Evolutionary conservation across 257 asterid species (phyloP).

Genomic region (Nicotiana undulata): DNA sequence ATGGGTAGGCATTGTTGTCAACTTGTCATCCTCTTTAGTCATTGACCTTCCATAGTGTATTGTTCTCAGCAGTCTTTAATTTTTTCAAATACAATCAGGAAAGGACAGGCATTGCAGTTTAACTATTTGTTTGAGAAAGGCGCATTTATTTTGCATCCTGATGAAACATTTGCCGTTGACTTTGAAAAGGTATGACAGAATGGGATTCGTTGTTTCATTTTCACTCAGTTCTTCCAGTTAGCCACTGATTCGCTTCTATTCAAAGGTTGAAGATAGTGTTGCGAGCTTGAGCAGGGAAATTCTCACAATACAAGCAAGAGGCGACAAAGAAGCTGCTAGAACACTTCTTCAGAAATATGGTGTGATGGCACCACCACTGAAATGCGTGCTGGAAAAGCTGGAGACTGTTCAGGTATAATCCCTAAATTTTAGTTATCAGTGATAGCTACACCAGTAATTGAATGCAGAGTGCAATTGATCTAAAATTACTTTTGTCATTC

Average conservation of each 20-base stretch:
- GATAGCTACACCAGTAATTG: not conserved
- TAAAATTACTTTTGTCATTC: not conserved
- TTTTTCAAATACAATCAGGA: conserved; percentile 38
- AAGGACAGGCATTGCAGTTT: conserved; percentile 95
- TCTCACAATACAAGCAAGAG: conserved; percentile 82
- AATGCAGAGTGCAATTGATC: not conserved
- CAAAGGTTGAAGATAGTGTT: conserved; percentile 71
- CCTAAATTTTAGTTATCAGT: not conserved
- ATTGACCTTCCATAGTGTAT: not conserved
- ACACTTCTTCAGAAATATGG: conserved; percentile 51
- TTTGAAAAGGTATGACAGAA: conserved; percentile 61
- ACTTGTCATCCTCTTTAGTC: not conserved
- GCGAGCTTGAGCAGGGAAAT: conserved; percentile 85
- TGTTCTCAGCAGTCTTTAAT: not conserved
- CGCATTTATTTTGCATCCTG: conserved; percentile 48
- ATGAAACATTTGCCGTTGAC: conserved; percentile 67
- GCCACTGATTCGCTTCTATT: not conserved
- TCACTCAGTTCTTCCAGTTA: not conserved
- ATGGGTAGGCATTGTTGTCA: conserved; percentile 48
- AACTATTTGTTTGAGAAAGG: conserved; percentile 78
- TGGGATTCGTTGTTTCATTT: not conserved
- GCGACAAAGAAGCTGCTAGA: conserved; percentile 67
- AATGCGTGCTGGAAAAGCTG: conserved; percentile 57
- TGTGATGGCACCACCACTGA: conserved; percentile 50
- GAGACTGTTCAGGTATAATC: conserved; percentile 54